Evolutionary conservation across 352 stramenopile genomes (phyloP).

Genomic region (Phytophthora pinifolia): DNA sequence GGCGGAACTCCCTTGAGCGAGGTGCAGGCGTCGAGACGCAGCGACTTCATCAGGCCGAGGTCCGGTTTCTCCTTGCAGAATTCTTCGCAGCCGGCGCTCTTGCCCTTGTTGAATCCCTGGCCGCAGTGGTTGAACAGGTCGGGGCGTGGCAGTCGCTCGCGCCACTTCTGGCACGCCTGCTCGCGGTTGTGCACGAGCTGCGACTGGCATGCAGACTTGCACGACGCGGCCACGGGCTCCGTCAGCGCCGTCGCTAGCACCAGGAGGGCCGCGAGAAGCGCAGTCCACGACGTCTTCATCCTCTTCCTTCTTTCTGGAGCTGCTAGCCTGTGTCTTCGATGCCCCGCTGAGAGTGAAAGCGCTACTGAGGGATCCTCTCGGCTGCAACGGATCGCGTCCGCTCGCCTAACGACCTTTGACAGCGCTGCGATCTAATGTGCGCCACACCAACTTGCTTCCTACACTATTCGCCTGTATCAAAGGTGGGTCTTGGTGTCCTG

Average conservation of each 20-base stretch:
- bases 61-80: conserved; percentile 34
- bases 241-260: conserved; percentile 9
- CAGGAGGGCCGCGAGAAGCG: conserved; percentile 11
- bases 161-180: conserved; percentile 41
- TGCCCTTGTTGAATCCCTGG: conserved; percentile 44
- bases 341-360: conserved; percentile 15
- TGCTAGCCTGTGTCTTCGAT: conserved; percentile 1
- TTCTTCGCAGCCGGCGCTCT: conserved; percentile 37
- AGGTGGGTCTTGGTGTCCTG: conserved; percentile 39
- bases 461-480: background rate
- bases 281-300: conserved; percentile 37
- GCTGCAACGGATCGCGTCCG: conserved; percentile 10
- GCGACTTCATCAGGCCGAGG: conserved; percentile 29
- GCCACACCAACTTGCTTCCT: conserved; percentile 13
- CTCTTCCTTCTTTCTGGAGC: background rate
- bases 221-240: conserved; percentile 17
- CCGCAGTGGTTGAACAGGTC: conserved; percentile 57
- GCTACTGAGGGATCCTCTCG: conserved; percentile 2
- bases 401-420: conserved; percentile 11
- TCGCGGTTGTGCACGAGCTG: conserved; percentile 46
- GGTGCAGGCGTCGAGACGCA: conserved; percentile 47
- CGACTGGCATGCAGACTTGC: conserved; percentile 38
- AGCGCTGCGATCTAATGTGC: conserved; percentile 27
- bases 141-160: conserved; percentile 42
- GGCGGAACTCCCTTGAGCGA: conserved; percentile 39